Evolutionary conservation across 192 early-diverging fungal species (phyloP), one percentile per base, ranked within the genome.

Genomic region (Rhizophlyctis rosea): DNA sequence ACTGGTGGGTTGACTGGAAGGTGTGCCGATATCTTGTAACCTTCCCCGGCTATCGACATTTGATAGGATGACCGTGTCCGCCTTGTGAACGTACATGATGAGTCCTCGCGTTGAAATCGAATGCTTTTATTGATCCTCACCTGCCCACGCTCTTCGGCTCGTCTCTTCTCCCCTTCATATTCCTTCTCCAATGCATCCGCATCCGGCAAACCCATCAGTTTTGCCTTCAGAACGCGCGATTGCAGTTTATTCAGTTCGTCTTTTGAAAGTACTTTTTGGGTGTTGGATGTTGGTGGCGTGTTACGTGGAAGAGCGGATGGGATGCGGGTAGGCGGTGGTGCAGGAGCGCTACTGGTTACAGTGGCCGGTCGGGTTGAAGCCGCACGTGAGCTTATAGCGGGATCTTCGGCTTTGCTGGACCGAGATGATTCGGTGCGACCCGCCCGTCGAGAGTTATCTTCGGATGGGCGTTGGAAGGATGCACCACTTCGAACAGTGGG

Each of bases 191-290:
- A 70, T 36, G 93, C 78, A 0, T 82, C 55, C 4, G 64, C 67
- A 21, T 71, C 47, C 16, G 69, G 76, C 2, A 73, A 58, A 29
- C 86, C 87, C 74, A 85, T 80, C 52, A 98, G 64, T 35, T 77
- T 83, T 3, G 94, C 94, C 49, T 92, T 89, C 18, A 98, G 65
- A 47, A 91, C 81, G 34, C 88, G 83, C 1, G 93, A 83, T 31
- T 87, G 82, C 39, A 98, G 73, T 57, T 88, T 93, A 79, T 98
- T 98, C 18, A 98, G 72, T 51, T 96, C 85, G 50, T 84, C 84
- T 29, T 69, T 63, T 0, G 80, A 61, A 1, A 90, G 58, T 0
- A 77, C 39, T 44, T 52, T 3, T 67, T 58, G 55, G 32, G 30
- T 35, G 13, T 28, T 52, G 47, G 47, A 28, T 30, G 68, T 62